Percentiles rank a stretch among this genome's conserved stretches.
Evolutionary conservation across 768 basidiomycete genomes (phyloP).

Genomic region (Daedaleopsis sinensis): DNA sequence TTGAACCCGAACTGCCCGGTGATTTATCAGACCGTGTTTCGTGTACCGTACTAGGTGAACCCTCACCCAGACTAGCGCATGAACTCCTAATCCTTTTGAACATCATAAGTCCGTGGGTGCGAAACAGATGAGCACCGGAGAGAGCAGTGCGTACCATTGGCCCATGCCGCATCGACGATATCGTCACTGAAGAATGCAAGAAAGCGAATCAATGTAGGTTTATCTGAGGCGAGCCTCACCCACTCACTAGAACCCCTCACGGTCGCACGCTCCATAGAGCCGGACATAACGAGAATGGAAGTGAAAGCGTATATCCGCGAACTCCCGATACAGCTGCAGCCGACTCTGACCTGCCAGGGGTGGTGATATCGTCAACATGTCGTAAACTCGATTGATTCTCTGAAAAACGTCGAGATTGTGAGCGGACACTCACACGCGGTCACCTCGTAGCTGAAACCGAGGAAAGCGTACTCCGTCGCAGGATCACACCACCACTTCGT

Average conservation of each 20-base stretch:
- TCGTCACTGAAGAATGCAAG: slow-evolving; percentile 45
- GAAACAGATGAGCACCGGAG: neutral
- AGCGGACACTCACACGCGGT: slow-evolving; percentile 32
- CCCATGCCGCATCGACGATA: slow-evolving; percentile 70
- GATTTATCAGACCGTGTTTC: no score
- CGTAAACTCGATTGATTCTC: neutral
- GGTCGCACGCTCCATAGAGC: slow-evolving; percentile 45
- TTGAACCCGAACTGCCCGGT: slow-evolving; percentile 33
- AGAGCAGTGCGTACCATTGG: slow-evolving; percentile 31
- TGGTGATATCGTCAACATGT: neutral
- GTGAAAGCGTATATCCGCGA: slow-evolving; percentile 56
- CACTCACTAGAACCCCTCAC: slow-evolving; percentile 41
- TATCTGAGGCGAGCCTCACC: no score
- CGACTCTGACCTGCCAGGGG: slow-evolving; percentile 55
- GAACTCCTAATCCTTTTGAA: slow-evolving; percentile 57
- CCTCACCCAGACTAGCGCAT: slow-evolving; percentile 73
- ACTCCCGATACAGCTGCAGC: slow-evolving; percentile 53
- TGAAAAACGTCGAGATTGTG: slow-evolving; percentile 42
- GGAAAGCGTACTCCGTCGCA: slow-evolving; percentile 67
- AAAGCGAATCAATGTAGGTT: no score
- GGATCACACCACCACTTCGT: slow-evolving; percentile 54
- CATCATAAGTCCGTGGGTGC: neutral
- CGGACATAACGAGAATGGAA: slow-evolving; percentile 72
- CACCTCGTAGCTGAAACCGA: slow-evolving; percentile 76
- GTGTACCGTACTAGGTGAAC: neutral